Evolutionary conservation across 2,329 filamentous ascomycete genomes (phyloP).

Genomic region (Paramyrothecium sp.): DNA sequence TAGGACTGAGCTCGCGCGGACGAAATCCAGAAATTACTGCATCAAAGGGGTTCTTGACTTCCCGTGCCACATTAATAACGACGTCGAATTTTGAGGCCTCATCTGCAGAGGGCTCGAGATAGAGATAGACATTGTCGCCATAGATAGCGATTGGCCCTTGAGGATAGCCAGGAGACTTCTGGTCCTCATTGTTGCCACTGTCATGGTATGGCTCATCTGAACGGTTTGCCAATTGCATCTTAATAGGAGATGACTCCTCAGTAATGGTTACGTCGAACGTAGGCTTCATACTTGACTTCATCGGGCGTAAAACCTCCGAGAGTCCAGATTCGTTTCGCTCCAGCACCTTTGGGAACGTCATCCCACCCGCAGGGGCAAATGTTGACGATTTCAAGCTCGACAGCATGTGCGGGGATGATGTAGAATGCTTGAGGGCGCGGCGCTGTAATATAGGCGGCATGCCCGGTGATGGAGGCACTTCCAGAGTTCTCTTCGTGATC

Average conservation of each 20-base stretch:
- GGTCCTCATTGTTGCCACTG: conserved; percentile 72
- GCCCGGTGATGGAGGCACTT: conserved; percentile 55
- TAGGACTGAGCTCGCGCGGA: conserved; percentile 38
- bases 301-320: conserved; percentile 56
- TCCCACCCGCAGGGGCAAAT: conserved; percentile 60
- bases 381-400: conserved; percentile 57
- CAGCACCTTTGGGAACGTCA: conserved; percentile 61
- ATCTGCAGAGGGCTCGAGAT: conserved; percentile 75
- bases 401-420: conserved; percentile 66
- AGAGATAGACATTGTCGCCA: conserved; percentile 73
- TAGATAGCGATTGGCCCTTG: conserved; percentile 82
- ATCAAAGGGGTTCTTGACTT: conserved; percentile 75
- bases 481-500: conserved; percentile 43
- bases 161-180: conserved; percentile 80
- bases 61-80: conserved; percentile 80
- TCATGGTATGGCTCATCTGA: conserved; percentile 60
- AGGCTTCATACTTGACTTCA: conserved; percentile 37
- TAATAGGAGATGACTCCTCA: conserved; percentile 59
- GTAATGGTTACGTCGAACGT: conserved; percentile 43
- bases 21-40: conserved; percentile 19
- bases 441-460: conserved; percentile 60
- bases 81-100: conserved; percentile 78
- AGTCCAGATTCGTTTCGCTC: conserved; percentile 60
- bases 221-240: conserved; percentile 60
- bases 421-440: conserved; percentile 64